Conservation (phyloP, 306 rosid genomes). For the Quercus agrifolia region DNA sequence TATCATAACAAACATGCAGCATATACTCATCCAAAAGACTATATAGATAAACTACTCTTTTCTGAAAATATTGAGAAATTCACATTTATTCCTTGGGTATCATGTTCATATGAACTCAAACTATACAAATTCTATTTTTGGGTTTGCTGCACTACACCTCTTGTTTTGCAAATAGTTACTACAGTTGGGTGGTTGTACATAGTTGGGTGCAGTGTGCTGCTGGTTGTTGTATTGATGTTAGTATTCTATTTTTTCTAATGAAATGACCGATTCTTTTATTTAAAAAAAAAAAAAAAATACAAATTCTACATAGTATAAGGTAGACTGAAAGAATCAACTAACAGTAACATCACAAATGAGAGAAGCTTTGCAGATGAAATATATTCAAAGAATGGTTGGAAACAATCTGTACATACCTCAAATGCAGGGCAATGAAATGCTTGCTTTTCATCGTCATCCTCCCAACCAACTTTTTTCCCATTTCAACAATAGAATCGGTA, state of each 20-base stretch:
- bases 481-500: conserved; percentile 51
- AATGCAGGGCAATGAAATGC: conserved; percentile 83
- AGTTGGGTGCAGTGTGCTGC: no score
- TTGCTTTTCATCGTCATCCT: conserved; percentile 69
- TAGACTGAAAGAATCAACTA: neutral
- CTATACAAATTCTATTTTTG: neutral
- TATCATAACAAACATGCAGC: neutral
- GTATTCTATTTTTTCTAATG: no score
- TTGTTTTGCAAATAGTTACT: no score
- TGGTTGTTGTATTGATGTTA: no score
- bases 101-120: neutral
- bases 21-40: neutral
- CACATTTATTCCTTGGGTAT: neutral
- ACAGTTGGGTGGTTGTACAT: no score
- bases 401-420: conserved; percentile 50
- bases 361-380: no score
- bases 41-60: neutral
- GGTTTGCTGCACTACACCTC: no score
- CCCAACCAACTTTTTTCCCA: conserved; percentile 63
- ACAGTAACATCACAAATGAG: no score
- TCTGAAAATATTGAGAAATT: neutral
- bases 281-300: neutral
- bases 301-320: neutral
- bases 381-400: neutral
- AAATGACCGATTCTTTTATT: no score